phyloP scores from a whole-genome alignment of 495 filamentous ascomycete species.

The Penicillium egyptiacum region DNA sequence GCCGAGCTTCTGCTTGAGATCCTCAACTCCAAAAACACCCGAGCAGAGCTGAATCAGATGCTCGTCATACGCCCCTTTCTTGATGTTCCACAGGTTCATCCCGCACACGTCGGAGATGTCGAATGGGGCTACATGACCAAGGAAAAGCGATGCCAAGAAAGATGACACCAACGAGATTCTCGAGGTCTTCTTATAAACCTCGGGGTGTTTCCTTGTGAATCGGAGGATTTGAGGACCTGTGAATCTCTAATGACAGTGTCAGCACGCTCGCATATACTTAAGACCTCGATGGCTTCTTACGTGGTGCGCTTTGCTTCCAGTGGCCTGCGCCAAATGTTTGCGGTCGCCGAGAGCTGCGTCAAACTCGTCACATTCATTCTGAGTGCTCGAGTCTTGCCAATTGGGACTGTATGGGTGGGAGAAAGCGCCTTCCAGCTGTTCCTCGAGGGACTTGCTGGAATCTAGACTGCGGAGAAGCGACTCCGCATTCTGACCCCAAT shows the following conservation, averaged over 20 bases:
- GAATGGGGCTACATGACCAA: slow-evolving; percentile 80
- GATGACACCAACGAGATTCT: slow-evolving; percentile 93
- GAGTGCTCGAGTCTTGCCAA: slow-evolving; percentile 96
- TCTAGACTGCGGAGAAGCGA: slow-evolving; percentile 60
- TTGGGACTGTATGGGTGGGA: slow-evolving; percentile 88
- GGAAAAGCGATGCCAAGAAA: slow-evolving; percentile 88
- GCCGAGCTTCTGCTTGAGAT: slow-evolving; percentile 77
- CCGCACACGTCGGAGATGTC: slow-evolving; percentile 95
- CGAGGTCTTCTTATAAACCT: slow-evolving; percentile 74
- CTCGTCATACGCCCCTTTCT: slow-evolving; percentile 68
- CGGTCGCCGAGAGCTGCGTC: slow-evolving; percentile 66
- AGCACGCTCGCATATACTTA: slow-evolving; percentile 16
- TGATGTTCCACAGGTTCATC: slow-evolving; percentile 95
- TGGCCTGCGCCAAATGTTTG: slow-evolving; percentile 69
- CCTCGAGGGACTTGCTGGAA: slow-evolving; percentile 56
- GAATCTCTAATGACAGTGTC: slow-evolving; percentile 67
- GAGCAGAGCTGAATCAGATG: slow-evolving; percentile 73
- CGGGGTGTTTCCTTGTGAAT: slow-evolving; percentile 74
- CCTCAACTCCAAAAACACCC: slow-evolving; percentile 62
- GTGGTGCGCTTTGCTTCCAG: slow-evolving; percentile 92
- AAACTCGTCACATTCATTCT: slow-evolving; percentile 85
- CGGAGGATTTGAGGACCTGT: slow-evolving; percentile 96
- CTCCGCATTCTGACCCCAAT: slow-evolving; percentile 80
- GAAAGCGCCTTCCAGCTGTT: slow-evolving; percentile 73
- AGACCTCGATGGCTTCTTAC: slow-evolving; percentile 50